Conservation (phyloP, 371 early-diverging fungal species). For the Sporodiniella umbellata region DNA sequence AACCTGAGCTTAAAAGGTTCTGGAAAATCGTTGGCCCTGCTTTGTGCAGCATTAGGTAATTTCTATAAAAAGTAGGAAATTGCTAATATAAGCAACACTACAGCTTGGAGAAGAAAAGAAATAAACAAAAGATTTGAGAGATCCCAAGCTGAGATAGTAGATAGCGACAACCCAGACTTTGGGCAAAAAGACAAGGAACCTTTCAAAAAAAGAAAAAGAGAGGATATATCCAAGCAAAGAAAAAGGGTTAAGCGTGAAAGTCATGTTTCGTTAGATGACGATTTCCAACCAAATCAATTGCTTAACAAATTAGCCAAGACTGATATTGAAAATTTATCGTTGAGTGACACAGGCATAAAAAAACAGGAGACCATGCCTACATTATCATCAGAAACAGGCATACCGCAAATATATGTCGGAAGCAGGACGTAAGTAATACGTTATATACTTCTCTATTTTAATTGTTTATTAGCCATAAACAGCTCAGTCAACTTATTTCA, state of each 20-base stretch:
- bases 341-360: no score
- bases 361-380: no score
- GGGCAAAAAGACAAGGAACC: no score
- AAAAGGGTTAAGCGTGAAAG: neutral
- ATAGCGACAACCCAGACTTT: no score
- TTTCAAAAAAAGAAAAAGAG: neutral
- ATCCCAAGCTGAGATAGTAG: no score
- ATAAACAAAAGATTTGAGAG: constrained; percentile 7
- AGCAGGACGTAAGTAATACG: constrained; percentile 52
- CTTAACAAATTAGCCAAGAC: neutral
- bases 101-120: constrained; percentile 26
- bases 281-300: constrained; percentile 3
- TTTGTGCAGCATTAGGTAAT: constrained; percentile 53
- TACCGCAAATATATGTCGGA: constrained; percentile 44
- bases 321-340: neutral
- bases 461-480: constrained; percentile 59
- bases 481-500: constrained; percentile 49
- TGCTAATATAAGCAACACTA: no score
- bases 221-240: no score
- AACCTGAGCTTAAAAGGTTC: no score
- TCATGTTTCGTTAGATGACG: no score
- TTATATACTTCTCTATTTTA: no score
- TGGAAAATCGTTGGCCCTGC: constrained; percentile 55
- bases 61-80: no score
- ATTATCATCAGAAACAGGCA: neutral